Base-by-base conservation (phyloP, 2,329 filamentous ascomycete genomes). In the Alternaria panax region DNA sequence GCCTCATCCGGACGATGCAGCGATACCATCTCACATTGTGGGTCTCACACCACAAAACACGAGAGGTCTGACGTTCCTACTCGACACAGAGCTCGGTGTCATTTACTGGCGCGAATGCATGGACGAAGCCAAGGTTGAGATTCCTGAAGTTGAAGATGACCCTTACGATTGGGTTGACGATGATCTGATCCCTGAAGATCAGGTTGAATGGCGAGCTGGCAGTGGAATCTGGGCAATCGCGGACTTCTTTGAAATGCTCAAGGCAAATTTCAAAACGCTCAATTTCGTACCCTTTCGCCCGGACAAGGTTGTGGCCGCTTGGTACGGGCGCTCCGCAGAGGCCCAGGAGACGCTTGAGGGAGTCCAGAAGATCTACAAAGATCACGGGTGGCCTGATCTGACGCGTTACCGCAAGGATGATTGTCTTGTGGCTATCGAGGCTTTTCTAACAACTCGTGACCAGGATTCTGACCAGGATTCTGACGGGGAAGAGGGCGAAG, bases 181-280 rank as follows among this genome's bases (percentile, higher is more conserved):
- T 43, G 46, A 58, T 20, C 34, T 38, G n/a, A 38, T 38, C 7
- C 3, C 34, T 6, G 34, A 38, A 38, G 34, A 38, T 14, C 57
- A 66, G 48, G 57, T 27, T 0, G 51, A 63, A 47, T 62, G 60
- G 58, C 52, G 65, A 7, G 51, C 47, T 3, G 42, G 47, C 20
- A 34, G 57, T 16, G 30, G 34, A 1, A 24, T 58, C 5, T 67
- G 60, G 63, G n/a, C 51, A 4, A 64, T 67, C 14, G 5, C 12
- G 2, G 54, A 58, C 36, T 68, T 66, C 36, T 68, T 66, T 25
- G 54, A 63, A 24, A 57, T 55, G 48, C 41, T 64, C 38, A 61
- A 63, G 40, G 47, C 34, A 25, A 36, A 57, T 25, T 63, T 63
- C 42, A 25, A 30, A 24, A 50, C 25, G 27, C 54, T 62, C 4